Evolutionary conservation across 345 rosid species (phyloP).

Genomic region (Garcia nutans): DNA sequence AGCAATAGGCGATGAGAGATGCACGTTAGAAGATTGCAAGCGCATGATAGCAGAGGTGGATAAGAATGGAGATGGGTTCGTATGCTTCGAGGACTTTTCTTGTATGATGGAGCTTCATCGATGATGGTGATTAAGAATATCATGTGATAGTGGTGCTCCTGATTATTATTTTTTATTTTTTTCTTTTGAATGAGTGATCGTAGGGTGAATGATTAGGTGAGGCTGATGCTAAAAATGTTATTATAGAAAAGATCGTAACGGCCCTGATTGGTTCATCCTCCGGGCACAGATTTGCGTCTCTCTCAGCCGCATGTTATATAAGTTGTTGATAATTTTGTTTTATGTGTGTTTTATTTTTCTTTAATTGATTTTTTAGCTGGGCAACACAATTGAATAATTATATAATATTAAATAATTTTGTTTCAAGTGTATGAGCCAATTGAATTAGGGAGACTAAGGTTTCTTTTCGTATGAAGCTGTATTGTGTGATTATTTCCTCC

Average conservation of each 20-base stretch:
- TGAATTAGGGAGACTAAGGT: too few species aligned
- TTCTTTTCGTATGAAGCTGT: too few species aligned
- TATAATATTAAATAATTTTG: too few species aligned
- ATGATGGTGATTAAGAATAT: slow-evolving; percentile 9
- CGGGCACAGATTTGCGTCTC: not conserved
- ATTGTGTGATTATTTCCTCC: too few species aligned
- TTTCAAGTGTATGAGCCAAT: too few species aligned
- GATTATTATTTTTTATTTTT: not conserved
- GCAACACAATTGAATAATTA: too few species aligned
- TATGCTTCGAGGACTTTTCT: slow-evolving; percentile 80
- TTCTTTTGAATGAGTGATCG: not conserved
- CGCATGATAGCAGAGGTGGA: slow-evolving; percentile 84
- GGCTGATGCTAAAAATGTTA: not conserved
- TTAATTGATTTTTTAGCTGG: too few species aligned
- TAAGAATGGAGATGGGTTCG: slow-evolving; percentile 77
- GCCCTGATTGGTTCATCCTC: not conserved
- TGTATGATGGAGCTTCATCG: slow-evolving; percentile 64
- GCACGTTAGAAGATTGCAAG: slow-evolving; percentile 88
- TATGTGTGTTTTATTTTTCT: not conserved
- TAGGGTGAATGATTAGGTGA: not conserved
- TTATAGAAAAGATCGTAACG: not conserved
- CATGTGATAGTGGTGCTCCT: slow-evolving; percentile 2
- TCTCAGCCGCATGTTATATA: not conserved
- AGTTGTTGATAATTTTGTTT: not conserved
- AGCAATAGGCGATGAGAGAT: slow-evolving; percentile 63